Base-by-base conservation (phyloP, 2,329 filamentous ascomycete genomes). In the Penicillium sp. region DNA sequence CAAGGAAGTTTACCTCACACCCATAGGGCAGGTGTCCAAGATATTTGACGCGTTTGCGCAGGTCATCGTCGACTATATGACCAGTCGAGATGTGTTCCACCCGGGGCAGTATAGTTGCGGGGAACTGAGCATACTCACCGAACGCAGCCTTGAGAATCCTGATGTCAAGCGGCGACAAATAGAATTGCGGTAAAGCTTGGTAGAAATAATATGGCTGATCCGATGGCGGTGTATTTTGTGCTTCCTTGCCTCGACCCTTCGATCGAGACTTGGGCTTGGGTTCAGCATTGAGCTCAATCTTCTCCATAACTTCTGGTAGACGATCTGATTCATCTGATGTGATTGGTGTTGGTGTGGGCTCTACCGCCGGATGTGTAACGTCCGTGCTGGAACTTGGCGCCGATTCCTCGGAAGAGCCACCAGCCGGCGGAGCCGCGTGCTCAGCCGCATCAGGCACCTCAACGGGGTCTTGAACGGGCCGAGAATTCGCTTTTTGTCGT, bases 81-180 rank as follows among this genome's bases (percentile, higher is more conserved):
- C 91, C 92, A 1, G 89, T 91, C 0, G 91, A 94, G 24, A 97
- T 89, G 66, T 91, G 91, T 71, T 96, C 92, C 3, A 97, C 89
- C 4, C 90, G 86, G 0, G 92, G 92, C 9, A 96, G 79, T 14
- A 97, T 87, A 0, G 90, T 93, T 0, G 91, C 89, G 0, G 92
- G 92, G 64, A 97, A 96, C 9, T 83, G 78, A 2, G 87, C 84
- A 70, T 94, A 97, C 18, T 88, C 83, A 2, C 91, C 91, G 67
- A 94, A 97, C 40, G 91, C 91, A 2, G 91, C 86, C 75, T 95
- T 96, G 28, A 97, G 79, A 57, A 97, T 96, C 47, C 92, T 87
- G 58, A 97, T 97, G 69, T 97, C 92, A 29, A 97, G 81, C 0
- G 92, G 88, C 0, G 91, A 95, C 3, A 97, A 83, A 65, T 96